Conservation (phyloP, 306 rosid genomes). For the Styphnolobium japonicum region DNA sequence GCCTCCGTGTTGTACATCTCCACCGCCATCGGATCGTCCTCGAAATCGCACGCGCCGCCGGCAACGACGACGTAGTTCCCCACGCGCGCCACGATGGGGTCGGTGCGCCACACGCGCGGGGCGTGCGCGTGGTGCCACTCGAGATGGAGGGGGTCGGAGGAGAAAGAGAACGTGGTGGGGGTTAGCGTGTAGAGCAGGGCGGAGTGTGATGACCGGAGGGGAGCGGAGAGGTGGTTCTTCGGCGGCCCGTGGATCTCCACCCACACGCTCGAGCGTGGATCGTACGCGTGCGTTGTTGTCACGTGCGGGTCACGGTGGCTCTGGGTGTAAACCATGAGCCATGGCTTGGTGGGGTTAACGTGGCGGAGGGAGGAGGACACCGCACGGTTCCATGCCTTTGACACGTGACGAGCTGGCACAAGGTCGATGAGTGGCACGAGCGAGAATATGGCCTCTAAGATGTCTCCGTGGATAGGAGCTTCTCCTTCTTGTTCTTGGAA, state of each 20-base stretch:
- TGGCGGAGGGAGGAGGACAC: conserved; percentile 54
- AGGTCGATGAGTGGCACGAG: conserved; percentile 59
- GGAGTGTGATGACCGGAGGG: conserved; percentile 60
- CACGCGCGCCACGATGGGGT: conserved; percentile 55
- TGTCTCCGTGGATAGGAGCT: conserved; percentile 51
- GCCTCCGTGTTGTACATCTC: conserved; percentile 42
- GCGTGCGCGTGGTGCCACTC: conserved; percentile 39
- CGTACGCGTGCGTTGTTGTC: conserved; percentile 51
- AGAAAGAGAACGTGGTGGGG: conserved; percentile 48
- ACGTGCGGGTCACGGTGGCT: conserved; percentile 33
- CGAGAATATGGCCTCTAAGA: conserved; percentile 52
- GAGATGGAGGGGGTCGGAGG: conserved; percentile 50
- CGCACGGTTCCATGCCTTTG: conserved; percentile 50
- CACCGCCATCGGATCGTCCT: conserved; percentile 57
- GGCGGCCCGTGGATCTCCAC: conserved; percentile 34
- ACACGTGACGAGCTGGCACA: conserved; percentile 47
- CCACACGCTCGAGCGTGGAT: conserved; percentile 61
- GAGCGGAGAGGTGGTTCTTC: conserved; percentile 10
- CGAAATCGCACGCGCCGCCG: conserved; percentile 57
- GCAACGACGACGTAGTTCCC: conserved; percentile 39
- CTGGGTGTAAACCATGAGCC: conserved; percentile 62
- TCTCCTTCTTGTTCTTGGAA: background rate
- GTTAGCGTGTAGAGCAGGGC: conserved; percentile 52
- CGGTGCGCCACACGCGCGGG: conserved; percentile 49
- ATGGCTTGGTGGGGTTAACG: conserved; percentile 45